Base-by-base conservation (phyloP, 108 stramenopile genomes). In the Stephanodiscus minutulus region DNA sequence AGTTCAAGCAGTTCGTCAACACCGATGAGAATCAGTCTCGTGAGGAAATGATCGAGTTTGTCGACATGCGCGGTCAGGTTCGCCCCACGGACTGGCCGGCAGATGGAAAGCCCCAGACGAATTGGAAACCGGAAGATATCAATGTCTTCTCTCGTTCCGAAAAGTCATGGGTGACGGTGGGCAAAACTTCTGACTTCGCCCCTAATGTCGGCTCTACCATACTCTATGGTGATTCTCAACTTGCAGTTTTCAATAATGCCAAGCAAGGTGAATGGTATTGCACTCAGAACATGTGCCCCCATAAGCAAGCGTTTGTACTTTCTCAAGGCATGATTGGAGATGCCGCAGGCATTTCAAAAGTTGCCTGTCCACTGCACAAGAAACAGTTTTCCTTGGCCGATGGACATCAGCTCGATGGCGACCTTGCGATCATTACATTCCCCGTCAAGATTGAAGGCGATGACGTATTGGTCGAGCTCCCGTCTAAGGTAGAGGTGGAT, bases 331-430 rank as follows among this genome's bases (percentile, higher is more conserved):
- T 97, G 49, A 86, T 93, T 25, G 94, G 94, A 17, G 93, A 89
- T 56, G 85, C 72, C 20, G 69, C 61, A 28, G 91, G 88, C 20
- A 69, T 70, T 27, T 80, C 94, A 33, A 96, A 97, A 86, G 96
- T 96, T 36, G 96, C 96, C 53, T 97, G 96, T 68, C 96, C 96
- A 2, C 67, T 97, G 44, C 96, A 97, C 87, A 97, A 97, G 91
- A 97, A 97, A 67, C 81, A 83, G 56, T 97, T 95, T 73, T 73
- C 58, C 46, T 85, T 97, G 47, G 74, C 85, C 17, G 91, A 86
- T 66, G 91, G 88, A 18, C 79, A 81, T 22, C 68, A 91, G 66
- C 79, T 90, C 20, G 94, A 91, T 48, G 90, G 88, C 2, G 82
- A 85, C 41, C 87, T 95, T 53, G 68, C 88, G 15, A 83, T 97